Evolutionary conservation across 1,284 basidiomycete genomes (phyloP).

Genomic region (Fomitopsis schrenkii): DNA sequence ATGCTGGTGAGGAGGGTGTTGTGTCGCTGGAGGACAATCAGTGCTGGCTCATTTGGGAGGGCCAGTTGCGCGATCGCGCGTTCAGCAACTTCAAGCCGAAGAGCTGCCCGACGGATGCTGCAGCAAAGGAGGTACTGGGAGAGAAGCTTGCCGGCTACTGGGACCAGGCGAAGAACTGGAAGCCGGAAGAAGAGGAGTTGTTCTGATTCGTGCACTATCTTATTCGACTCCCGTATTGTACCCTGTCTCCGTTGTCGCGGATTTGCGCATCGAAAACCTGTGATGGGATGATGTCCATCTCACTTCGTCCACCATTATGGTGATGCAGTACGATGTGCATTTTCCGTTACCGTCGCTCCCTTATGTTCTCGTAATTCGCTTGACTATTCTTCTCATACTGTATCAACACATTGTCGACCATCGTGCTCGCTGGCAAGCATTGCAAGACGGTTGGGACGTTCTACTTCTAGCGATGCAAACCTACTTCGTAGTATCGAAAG

Average conservation of each 20-base stretch:
- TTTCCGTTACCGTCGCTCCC: not conserved
- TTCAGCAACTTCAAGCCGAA: slow-evolving; percentile 83
- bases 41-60: slow-evolving; percentile 93
- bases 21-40: slow-evolving; percentile 78
- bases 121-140: slow-evolving; percentile 84
- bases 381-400: too few species aligned
- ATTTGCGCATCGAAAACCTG: not conserved
- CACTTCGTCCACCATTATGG: too few species aligned
- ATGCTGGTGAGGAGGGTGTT: slow-evolving; percentile 28
- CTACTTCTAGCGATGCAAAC: too few species aligned
- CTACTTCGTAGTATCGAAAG: too few species aligned
- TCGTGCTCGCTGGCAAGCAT: too few species aligned
- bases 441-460: too few species aligned
- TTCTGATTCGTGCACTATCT: slow-evolving; percentile 31
- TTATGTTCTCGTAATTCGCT: too few species aligned
- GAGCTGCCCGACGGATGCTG: slow-evolving; percentile 80
- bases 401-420: too few species aligned
- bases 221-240: not conserved
- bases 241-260: not conserved
- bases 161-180: slow-evolving; percentile 92
- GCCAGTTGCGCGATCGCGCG: slow-evolving; percentile 77
- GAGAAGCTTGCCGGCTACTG: slow-evolving; percentile 84
- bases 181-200: slow-evolving; percentile 70
- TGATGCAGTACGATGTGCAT: not conserved
- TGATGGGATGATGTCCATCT: too few species aligned